These are phyloP conservation scores for Penicillium odoratum DNA, from an alignment of 495 filamentous ascomycete species.

Conservation along the genomic window DNA sequence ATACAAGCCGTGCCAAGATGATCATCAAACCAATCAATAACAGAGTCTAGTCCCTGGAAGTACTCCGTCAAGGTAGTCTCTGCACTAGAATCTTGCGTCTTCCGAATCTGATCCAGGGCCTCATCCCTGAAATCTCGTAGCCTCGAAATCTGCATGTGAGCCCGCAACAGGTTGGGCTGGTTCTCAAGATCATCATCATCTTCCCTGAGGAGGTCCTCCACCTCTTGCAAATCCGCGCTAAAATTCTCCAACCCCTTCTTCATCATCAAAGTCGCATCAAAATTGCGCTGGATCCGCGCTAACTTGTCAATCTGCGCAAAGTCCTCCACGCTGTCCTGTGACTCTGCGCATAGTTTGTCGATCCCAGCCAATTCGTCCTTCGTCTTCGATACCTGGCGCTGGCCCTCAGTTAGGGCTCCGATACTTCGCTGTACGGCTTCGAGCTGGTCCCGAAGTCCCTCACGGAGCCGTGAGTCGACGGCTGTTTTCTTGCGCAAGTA, in stretches of 20 bases:
- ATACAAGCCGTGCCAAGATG: conserved; percentile 85
- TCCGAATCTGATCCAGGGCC: conserved; percentile 90
- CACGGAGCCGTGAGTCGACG: conserved; percentile 84
- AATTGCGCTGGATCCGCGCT: conserved; percentile 91
- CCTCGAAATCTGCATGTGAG: conserved; percentile 89
- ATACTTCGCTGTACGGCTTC: conserved; percentile 92
- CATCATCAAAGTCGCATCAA: conserved; percentile 89
- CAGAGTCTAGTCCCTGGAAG: conserved; percentile 83
- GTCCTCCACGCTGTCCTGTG: conserved; percentile 92
- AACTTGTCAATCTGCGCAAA: conserved; percentile 96
- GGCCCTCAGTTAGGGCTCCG: conserved; percentile 78
- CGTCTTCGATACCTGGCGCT: conserved; percentile 81
- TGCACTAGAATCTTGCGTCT: conserved; percentile 68
- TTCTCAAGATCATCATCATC: conserved; percentile 85
- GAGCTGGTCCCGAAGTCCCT: conserved; percentile 84
- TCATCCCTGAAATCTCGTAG: conserved; percentile 91
- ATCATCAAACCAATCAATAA: conserved; percentile 92
- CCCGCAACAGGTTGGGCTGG: conserved; percentile 85
- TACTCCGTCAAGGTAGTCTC: conserved; percentile 82
- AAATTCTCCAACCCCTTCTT: conserved; percentile 85
- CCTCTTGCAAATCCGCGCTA: conserved; percentile 66
- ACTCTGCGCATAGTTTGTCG: conserved; percentile 94
- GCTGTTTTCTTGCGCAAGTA: conserved; percentile 92
- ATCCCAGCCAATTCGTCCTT: conserved; percentile 99
- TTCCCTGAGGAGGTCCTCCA: conserved; percentile 72